phyloP scores from a whole-genome alignment of 345 rosid species.

The Eucalyptus globulus region DNA sequence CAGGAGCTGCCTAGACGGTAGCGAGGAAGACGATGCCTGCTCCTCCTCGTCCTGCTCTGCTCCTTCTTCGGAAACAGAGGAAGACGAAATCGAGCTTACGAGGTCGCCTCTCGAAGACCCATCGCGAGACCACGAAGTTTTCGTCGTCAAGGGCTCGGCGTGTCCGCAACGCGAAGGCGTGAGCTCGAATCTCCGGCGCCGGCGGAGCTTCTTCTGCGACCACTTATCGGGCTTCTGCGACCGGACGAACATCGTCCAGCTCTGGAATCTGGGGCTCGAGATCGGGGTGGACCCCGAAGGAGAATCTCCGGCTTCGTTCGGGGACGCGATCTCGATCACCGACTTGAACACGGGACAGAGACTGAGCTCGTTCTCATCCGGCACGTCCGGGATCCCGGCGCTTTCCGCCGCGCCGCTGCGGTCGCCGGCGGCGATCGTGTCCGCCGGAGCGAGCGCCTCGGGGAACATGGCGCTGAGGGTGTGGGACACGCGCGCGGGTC shows the following conservation, averaged over 20 bases:
- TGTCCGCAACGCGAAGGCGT: neutral
- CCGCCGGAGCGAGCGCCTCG: constrained; percentile 7
- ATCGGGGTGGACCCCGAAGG: constrained; percentile 12
- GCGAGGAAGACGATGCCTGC: neutral
- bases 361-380: constrained; percentile 1
- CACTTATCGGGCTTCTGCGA: constrained; percentile 15
- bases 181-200: constrained; percentile 1
- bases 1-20: neutral
- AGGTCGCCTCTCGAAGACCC: neutral
- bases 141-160: constrained; percentile 24
- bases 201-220: constrained; percentile 26
- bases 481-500: constrained; percentile 46
- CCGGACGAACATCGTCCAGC: constrained; percentile 38
- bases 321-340: neutral
- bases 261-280: constrained; percentile 28
- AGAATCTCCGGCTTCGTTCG: neutral
- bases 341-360: neutral
- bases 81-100: constrained; percentile 1
- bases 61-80: neutral
- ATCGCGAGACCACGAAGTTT: neutral
- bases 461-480: constrained; percentile 15
- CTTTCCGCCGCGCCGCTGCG: neutral
- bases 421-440: constrained; percentile 23
- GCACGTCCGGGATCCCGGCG: neutral
- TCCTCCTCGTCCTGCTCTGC: neutral